Conservation (phyloP, 257 asterid species). For the Solanum okadae region DNA sequence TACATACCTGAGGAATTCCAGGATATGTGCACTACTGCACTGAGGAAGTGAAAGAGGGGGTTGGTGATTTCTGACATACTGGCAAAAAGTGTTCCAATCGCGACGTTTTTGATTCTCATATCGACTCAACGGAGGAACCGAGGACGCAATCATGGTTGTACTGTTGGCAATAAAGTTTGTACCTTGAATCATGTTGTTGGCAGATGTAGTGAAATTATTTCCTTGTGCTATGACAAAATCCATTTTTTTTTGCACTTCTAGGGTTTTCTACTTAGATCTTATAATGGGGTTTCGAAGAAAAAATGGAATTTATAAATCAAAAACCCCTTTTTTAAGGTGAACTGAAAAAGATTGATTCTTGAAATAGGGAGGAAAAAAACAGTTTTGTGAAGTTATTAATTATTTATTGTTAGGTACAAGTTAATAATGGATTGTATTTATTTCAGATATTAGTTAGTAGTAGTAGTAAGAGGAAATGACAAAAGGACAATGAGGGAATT, state of each 20-base stretch:
- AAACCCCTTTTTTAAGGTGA: not conserved
- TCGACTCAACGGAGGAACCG: conserved; percentile 6
- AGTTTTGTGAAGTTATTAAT: not conserved
- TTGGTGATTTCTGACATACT: conserved; percentile 18
- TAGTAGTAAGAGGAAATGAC: not conserved
- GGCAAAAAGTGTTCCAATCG: conserved; percentile 36
- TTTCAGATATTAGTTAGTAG: not conserved
- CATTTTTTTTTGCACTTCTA: not conserved
- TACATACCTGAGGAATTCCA: conserved; percentile 15
- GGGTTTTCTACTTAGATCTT: not conserved
- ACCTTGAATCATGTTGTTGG: not conserved
- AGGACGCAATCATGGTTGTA: not conserved
- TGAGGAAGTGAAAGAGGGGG: conserved; percentile 21
- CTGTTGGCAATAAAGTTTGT: not conserved
- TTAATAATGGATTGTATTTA: not conserved
- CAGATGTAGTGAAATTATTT: not conserved
- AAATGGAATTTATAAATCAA: not conserved
- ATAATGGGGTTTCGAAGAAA: not conserved
- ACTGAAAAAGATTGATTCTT: not conserved
- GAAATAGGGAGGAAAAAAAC: not conserved
- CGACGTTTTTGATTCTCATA: conserved; percentile 35
- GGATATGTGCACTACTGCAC: conserved; percentile 6
- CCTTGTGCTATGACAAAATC: not conserved
- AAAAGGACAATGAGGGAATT: not conserved
- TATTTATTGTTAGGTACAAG: not conserved